Percentiles rank a stretch among this genome's conserved stretches.
Evolutionary conservation across 176 grass and related monocot genomes (phyloP).

Genomic region (Avena insularis): DNA sequence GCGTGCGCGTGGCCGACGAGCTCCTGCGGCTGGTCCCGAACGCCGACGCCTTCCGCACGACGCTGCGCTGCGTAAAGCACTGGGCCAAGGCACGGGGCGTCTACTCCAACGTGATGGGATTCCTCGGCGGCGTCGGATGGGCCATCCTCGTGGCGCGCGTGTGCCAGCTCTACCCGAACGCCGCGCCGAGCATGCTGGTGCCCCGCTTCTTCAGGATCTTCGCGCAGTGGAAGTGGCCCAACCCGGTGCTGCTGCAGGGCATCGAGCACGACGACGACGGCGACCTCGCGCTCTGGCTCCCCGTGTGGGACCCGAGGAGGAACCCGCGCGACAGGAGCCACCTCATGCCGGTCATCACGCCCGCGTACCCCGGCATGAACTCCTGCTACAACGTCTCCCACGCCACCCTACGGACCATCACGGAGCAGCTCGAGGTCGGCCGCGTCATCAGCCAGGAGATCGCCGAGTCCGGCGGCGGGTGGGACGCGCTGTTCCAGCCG

Average conservation of each 20-base stretch:
- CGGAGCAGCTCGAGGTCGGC: conserved; percentile 63
- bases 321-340: conserved; percentile 10
- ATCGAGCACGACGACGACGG: conserved; percentile 67
- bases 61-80: conserved; percentile 79
- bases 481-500: conserved; percentile 65
- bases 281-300: conserved; percentile 47
- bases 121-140: conserved; percentile 87
- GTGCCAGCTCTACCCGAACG: conserved; percentile 52
- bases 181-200: conserved; percentile 73
- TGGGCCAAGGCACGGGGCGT: conserved; percentile 79
- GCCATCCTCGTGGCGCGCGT: conserved; percentile 79
- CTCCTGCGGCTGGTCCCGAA: conserved; percentile 77
- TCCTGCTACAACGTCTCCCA: conserved; percentile 66
- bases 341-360: conserved; percentile 23
- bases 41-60: conserved; percentile 64
- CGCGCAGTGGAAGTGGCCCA: conserved; percentile 69
- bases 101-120: conserved; percentile 86
- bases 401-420: conserved; percentile 72
- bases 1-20: conserved; percentile 75
- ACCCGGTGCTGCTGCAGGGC: conserved; percentile 60
- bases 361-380: conserved; percentile 28
- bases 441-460: conserved; percentile 67
- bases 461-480: conserved; percentile 41
- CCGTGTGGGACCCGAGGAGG: conserved; percentile 77
- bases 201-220: conserved; percentile 74